phyloP scores from a whole-genome alignment of 2,329 filamentous ascomycete genomes.

The Ceratocystis colombiana region DNA sequence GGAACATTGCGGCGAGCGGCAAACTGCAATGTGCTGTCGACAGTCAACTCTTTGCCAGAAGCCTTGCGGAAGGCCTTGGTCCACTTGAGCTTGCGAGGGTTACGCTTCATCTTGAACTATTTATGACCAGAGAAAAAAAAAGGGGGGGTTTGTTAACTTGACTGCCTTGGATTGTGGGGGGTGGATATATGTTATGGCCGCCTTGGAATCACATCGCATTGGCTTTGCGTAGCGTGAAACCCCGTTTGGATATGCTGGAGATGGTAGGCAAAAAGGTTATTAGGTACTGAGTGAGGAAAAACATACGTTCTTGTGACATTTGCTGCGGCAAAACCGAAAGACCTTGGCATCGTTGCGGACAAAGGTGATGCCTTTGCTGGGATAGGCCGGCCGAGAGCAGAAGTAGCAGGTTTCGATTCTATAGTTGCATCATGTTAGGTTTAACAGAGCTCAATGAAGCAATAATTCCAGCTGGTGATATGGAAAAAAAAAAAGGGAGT shows the following conservation, averaged over 20 bases:
- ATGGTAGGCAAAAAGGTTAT: neutral
- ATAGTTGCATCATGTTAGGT: conserved; percentile 13
- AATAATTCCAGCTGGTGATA: neutral
- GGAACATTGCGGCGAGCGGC: conserved; percentile 87
- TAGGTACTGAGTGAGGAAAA: neutral
- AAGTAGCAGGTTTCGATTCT: conserved; percentile 41
- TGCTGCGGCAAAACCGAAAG: conserved; percentile 51
- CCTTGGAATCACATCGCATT: neutral
- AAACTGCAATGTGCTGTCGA: conserved; percentile 89
- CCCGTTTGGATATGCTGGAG: neutral
- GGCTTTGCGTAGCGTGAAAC: neutral
- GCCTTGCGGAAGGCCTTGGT: conserved; percentile 80
- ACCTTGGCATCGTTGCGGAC: conserved; percentile 40
- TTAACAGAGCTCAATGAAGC: neutral
- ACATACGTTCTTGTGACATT: conserved; percentile 51
- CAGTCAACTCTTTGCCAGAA: conserved; percentile 77
- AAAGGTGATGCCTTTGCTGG: conserved; percentile 47
- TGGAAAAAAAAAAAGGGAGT: neutral
- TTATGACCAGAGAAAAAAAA: neutral
- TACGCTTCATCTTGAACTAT: conserved; percentile 94
- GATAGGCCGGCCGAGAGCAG: conserved; percentile 42
- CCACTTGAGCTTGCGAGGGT: conserved; percentile 94
- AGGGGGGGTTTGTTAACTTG: neutral
- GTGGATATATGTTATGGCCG: neutral
- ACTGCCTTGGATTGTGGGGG: neutral